Evolutionary conservation across 768 basidiomycete genomes (phyloP), one percentile per base, ranked within the genome.

Genomic region (Naematelia aurantialba): DNA sequence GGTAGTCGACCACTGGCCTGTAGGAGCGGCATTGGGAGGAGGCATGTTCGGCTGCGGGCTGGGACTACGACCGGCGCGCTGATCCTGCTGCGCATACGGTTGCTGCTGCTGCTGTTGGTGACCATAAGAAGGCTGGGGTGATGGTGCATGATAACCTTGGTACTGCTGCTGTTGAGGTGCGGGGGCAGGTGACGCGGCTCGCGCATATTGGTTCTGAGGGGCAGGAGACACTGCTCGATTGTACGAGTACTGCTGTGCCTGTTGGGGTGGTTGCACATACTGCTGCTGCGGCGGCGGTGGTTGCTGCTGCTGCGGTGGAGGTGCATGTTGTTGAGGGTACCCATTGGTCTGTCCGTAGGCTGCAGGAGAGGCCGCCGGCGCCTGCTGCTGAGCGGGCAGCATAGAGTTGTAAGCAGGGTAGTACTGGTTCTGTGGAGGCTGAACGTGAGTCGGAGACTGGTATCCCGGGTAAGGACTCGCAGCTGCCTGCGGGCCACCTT

Each of bases 1-100:
- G 44, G 87, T 87, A 53, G 93, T 90, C 5, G 87, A 89, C 47
- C 85, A 86, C 67, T 89, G 85, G 0, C 85, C 85, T 3, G 87
- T 87, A n/a, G 85, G 84, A 10, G 78, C 69, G 11, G 83, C 65
- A 64, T 76, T 59, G 74, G 74, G 56, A 72, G 80, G 45, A 61
- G 72, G 61, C 70, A 79, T 65, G 75, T 75, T 57, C 74, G 81
- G 26, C 49, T 69, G 66, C 2, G 74, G 67, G 59, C 66, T 67
- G 4, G 72, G 72, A 55, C 62, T 67, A 13, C 70, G 22, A 17
- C 39, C 46, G 17, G 52, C 62, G 1, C 29, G 21, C 49, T 59
- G 63, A 39, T 51, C 29, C 44, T 65, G 65, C 13, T 54, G 59
- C 25, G 58, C 58, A 55, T 26, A 59, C 25, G 27, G 51, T 21